Evolutionary conservation across 2,329 filamentous ascomycete species (phyloP).

Genomic region (Beauveria sp.): DNA sequence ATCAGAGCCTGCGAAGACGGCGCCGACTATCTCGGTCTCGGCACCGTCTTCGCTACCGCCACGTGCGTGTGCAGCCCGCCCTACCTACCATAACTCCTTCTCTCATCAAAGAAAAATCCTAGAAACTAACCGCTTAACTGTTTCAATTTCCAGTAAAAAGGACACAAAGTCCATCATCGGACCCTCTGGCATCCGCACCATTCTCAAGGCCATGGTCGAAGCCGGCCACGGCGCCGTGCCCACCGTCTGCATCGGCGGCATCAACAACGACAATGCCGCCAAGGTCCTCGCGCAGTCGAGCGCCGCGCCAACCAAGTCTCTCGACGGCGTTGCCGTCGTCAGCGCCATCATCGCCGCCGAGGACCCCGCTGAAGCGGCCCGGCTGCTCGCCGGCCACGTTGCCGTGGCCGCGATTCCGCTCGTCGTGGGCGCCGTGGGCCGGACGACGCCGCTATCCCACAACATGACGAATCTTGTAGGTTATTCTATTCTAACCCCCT

Average conservation of each 20-base stretch:
- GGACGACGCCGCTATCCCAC: constrained; percentile 68
- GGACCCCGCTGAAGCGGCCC: constrained; percentile 58
- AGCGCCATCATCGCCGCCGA: constrained; percentile 74
- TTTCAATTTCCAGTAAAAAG: constrained; percentile 49
- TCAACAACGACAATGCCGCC: constrained; percentile 70
- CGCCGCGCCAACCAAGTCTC: constrained; percentile 40
- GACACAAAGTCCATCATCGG: constrained; percentile 66
- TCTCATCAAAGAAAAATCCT: too few species aligned
- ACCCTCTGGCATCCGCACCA: constrained; percentile 45
- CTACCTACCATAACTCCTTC: too few species aligned
- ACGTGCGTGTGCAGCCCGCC: constrained; percentile 45
- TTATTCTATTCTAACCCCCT: background rate
- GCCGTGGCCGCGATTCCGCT: constrained; percentile 42
- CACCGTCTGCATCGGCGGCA: constrained; percentile 81
- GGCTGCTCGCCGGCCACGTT: constrained; percentile 39
- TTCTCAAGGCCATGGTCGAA: constrained; percentile 48
- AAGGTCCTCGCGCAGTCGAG: constrained; percentile 64
- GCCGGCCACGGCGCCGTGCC: constrained; percentile 37
- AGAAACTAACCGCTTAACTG: background rate
- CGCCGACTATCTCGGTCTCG: constrained; percentile 88
- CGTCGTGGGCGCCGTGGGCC: constrained; percentile 54
- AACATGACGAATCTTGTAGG: constrained; percentile 89
- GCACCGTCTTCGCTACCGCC: constrained; percentile 77
- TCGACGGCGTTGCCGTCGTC: constrained; percentile 82
- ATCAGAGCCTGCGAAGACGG: constrained; percentile 62